Conservation (phyloP, 305 asterid species). For the Solanum chacoense region DNA sequence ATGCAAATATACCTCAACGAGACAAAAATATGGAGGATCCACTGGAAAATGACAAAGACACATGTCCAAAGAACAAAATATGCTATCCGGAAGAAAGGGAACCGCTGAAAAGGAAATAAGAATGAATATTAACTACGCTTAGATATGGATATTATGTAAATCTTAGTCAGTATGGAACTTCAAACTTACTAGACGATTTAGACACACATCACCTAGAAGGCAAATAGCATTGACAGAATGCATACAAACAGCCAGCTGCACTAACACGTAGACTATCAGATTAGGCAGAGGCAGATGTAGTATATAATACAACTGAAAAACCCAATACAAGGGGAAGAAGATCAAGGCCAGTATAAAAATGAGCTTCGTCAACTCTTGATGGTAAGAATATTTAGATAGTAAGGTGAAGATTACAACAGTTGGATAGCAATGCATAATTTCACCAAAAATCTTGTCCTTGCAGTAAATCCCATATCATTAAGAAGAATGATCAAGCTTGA, state of each 20-base stretch:
- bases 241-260: conserved; percentile 56
- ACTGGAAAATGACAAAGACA: conserved; percentile 57
- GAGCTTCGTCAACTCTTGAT: neutral
- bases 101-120: conserved; percentile 40
- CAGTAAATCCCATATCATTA: neutral
- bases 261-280: neutral
- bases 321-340: neutral
- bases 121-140: neutral
- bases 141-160: neutral
- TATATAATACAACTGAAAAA: neutral
- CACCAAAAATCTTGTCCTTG: neutral
- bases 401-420: neutral
- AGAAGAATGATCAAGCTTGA: neutral
- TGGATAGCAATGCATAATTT: neutral
- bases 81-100: conserved; percentile 79
- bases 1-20: conserved; percentile 30
- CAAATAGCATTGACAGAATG: conserved; percentile 69
- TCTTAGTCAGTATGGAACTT: neutral
- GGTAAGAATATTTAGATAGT: neutral
- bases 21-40: conserved; percentile 70
- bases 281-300: neutral
- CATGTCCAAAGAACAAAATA: conserved; percentile 70
- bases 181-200: conserved; percentile 53
- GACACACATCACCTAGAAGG: conserved; percentile 63
- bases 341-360: neutral